A percentile compares a stretch with the other conserved stretches of the same genome.
These are phyloP conservation scores for Candida easanensis DNA, from an alignment of 805 yeast genomes.

Conservation along the genomic window DNA sequence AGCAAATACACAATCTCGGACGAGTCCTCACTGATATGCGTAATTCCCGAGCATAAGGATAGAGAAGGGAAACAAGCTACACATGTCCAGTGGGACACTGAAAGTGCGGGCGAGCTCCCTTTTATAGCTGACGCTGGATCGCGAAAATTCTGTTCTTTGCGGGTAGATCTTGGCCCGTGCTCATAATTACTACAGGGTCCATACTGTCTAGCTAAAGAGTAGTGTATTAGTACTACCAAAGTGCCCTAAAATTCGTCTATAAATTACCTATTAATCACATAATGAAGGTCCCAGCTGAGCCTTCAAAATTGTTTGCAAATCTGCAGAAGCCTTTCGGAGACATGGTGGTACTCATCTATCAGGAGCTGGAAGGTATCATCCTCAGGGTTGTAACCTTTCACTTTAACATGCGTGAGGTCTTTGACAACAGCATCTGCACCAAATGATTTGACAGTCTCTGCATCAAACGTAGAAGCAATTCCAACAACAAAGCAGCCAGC, in stretches of 20 bases:
- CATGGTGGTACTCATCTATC: conserved; percentile 33
- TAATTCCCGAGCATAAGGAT: conserved; percentile 99
- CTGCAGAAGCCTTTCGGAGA: conserved; percentile 8
- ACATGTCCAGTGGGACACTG: background rate
- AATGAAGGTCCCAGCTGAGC: background rate
- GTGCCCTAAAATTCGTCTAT: too few species aligned
- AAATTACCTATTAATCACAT: too few species aligned
- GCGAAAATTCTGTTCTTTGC: background rate
- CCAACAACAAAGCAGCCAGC: conserved; percentile 85
- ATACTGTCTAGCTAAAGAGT: too few species aligned
- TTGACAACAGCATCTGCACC: conserved; percentile 82
- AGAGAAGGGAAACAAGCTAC: conserved; percentile 31
- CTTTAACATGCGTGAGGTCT: conserved; percentile 60
- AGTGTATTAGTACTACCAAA: too few species aligned
- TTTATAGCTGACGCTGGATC: background rate
- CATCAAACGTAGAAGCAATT: conserved; percentile 73
- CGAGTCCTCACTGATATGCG: conserved; percentile 99
- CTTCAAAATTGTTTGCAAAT: conserved; percentile 7
- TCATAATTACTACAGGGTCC: background rate
- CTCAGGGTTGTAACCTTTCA: conserved; percentile 49
- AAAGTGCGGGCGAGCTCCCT: background rate
- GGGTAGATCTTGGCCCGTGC: conserved; percentile 4
- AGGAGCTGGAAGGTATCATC: conserved; percentile 35
- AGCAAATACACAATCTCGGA: conserved; percentile 99
- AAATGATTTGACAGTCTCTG: conserved; percentile 60